Evolutionary conservation across 1,139 yeast genomes (phyloP), one percentile per base, ranked within the genome.

Genomic region (Kurtzmaniella natalensis): DNA sequence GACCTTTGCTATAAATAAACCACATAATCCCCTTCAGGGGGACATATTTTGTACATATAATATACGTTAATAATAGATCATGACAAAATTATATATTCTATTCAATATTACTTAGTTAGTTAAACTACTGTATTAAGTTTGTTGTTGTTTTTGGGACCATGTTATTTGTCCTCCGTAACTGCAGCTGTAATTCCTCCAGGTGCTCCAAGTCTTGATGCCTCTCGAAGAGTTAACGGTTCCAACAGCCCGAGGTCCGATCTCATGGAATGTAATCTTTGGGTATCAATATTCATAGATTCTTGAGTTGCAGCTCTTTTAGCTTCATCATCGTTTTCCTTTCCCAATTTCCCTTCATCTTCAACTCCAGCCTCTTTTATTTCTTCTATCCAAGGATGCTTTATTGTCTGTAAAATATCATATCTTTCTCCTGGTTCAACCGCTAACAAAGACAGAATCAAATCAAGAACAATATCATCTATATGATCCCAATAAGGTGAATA

Each of bases 401-500:
- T 50, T 0, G 85, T 72, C 34, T 72, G 68, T 3, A 57, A 51
- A 2, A 81, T 76, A 34, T 72, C 72, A 33, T 58, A 65, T 39
- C 94, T 59, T 20, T 64, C 59, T 2, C 53, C 53, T 0, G 88
- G 78, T 43, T 81, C 76, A 8, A 78, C 74, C 18, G 78, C 72
- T 29, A 84, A 55, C 33, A 84, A 57, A 34, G 73, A 70, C 15
- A 82, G 68, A 5, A 83, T 80, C 40, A 83, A 60, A 50, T 83
- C 88, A 35, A 83, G 55, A 0, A 76, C 86, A 2, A 68, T 50
- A 50, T 83, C 92, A 30, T 67, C 68, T 13, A 82, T 77, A 1
- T 71, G 71, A 54, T 83, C 94, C 85, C 89, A 83, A 50, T 79
- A 83, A 0, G 94, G 94, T 2, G 86, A 76, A 50, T 78, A 83